Conservation (phyloP, 108 stramenopile genomes). For the Fistulifera solaris region DNA sequence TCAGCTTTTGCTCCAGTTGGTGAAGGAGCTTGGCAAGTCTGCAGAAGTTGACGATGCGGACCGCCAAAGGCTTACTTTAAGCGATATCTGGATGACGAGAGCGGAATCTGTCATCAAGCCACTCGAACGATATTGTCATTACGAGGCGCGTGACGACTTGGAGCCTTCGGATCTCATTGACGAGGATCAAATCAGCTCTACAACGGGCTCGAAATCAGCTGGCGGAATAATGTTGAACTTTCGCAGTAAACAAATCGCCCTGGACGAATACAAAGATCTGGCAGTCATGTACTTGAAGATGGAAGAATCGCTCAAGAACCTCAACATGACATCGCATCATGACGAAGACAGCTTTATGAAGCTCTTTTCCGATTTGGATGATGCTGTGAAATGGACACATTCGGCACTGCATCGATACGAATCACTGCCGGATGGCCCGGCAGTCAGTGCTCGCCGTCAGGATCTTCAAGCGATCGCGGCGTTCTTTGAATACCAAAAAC, state of each 20-base stretch:
- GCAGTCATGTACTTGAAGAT: conserved; percentile 31
- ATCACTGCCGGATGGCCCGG: conserved; percentile 37
- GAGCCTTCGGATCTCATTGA: conserved; percentile 10
- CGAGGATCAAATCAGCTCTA: neutral
- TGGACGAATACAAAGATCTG: conserved; percentile 41
- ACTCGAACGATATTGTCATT: conserved; percentile 64
- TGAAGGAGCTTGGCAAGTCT: conserved; percentile 3
- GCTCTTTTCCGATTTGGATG: conserved; percentile 59
- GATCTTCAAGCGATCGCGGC: conserved; percentile 48
- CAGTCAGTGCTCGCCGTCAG: conserved; percentile 55
- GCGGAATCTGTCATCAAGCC: conserved; percentile 65
- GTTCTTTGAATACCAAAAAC: conserved; percentile 58
- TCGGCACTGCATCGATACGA: conserved; percentile 33
- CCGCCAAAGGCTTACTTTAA: conserved; percentile 33
- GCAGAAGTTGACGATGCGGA: conserved; percentile 6
- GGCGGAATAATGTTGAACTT: conserved; percentile 31
- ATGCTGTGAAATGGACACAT: conserved; percentile 43
- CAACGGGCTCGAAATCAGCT: neutral
- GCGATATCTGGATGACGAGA: conserved; percentile 62
- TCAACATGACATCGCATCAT: neutral
- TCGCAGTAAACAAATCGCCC: conserved; percentile 40
- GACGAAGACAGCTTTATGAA: conserved; percentile 44
- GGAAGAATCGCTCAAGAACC: conserved; percentile 5
- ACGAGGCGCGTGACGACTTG: conserved; percentile 39
- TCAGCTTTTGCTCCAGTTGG: conserved; percentile 20